Base-by-base conservation (phyloP, 2,329 filamentous ascomycete genomes). In the Colletotrichum theobromicola region DNA sequence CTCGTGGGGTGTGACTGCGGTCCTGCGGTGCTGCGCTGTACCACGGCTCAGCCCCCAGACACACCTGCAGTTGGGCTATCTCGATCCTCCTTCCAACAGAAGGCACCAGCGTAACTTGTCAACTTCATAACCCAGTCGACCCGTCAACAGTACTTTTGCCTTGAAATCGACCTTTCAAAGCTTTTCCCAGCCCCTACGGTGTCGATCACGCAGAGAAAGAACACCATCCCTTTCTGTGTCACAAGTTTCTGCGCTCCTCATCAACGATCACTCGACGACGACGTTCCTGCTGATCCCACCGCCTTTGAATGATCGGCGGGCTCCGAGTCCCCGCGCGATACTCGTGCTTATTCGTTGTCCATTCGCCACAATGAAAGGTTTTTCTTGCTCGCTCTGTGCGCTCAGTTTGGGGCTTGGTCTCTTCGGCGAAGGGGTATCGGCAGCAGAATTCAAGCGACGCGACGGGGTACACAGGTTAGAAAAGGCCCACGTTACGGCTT, bases 381-480 rank as follows among this genome's bases (percentile, higher is more conserved):
- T 35, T 35, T 68, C 60, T 26, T 69, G 72, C 46, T 62, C 72
- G 4, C 9, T 75, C 16, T 76, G 72, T 30, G 64, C 61, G 9
- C 46, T 72, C 18, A 37, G 42, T n/a, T 24, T 75, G 13, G 50
- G 58, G 18, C 18, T 72, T 8, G 60, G 16, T 21, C 32, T 68
- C 13, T 12, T 62, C 8, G 53, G 35, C 5, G 55, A 10, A 24
- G 46, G 28, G 7, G 62, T 61, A 18, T 35, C 26, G 30, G 81
- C 80, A n/a, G 75, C 76, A 35, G 81, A 82, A 2, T 78, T 80
- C 57, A 83, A 73, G 69, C 77, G 78, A 67, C 70, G 76, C 24
- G 82, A 83, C 70, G 81, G 81, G 7, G 66, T 83, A 60, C 82
- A 84, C 61, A 75, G 80, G 30, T 64, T 82, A 32, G 79, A 79